A percentile compares a stretch with the other conserved stretches of the same genome.
phyloP scores from a whole-genome alignment of 371 early-diverging fungal genomes.

The Saksenaea oblongispora region DNA sequence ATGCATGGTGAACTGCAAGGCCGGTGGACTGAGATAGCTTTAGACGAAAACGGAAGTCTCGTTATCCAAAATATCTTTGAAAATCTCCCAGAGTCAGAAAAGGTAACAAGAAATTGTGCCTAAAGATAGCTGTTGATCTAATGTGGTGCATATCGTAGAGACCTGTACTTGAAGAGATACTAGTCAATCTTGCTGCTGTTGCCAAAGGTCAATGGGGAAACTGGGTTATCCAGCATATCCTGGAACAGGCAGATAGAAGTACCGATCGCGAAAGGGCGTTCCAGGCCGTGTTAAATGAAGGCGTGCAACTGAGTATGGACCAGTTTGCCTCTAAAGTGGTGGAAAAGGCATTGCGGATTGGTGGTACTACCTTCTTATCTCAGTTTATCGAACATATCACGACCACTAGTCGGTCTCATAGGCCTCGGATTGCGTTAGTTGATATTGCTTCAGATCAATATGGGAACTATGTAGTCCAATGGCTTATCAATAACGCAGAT shows the following conservation, averaged over 20 bases:
- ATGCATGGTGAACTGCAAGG: conserved; percentile 61
- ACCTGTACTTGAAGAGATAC: conserved; percentile 62
- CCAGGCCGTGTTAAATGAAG: conserved; percentile 53
- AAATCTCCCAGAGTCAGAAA: conserved; percentile 63
- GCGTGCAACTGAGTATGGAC: conserved; percentile 60
- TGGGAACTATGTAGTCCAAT: conserved; percentile 90
- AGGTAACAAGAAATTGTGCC: conserved; percentile 27
- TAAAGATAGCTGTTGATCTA: background rate
- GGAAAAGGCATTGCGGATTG: conserved; percentile 71
- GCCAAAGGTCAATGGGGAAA: conserved; percentile 81
- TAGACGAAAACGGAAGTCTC: conserved; percentile 77
- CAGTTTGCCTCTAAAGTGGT: conserved; percentile 82
- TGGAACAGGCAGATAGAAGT: conserved; percentile 63
- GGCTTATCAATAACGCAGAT: conserved; percentile 66
- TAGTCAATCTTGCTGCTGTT: conserved; percentile 58
- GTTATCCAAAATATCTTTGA: conserved; percentile 85
- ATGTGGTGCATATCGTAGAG: conserved; percentile 19
- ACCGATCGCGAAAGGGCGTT: conserved; percentile 52
- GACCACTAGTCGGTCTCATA: conserved; percentile 7
- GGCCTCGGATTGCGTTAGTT: conserved; percentile 51
- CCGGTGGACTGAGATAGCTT: conserved; percentile 70
- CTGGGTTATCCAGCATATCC: conserved; percentile 78
- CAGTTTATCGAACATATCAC: conserved; percentile 33
- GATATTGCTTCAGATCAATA: conserved; percentile 72
- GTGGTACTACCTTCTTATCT: conserved; percentile 33